Evolutionary conservation across 2,329 filamentous ascomycete genomes (phyloP), one percentile per base, ranked within the genome.

Genomic region (Aspergillus tamarii): DNA sequence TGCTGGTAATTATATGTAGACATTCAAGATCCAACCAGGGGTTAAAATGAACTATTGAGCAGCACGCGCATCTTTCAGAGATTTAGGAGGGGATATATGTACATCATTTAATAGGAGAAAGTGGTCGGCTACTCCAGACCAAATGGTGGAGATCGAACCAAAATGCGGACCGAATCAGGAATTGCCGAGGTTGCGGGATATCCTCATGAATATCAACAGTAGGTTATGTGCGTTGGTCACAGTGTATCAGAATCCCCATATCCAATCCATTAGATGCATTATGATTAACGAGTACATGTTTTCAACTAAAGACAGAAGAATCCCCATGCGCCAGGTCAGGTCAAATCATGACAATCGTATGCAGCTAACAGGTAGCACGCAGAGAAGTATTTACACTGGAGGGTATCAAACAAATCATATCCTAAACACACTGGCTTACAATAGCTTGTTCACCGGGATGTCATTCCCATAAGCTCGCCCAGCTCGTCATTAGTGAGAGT

Each of bases 401-500:
- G 46, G 62, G 64, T 64, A 67, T 66, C 59, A 62, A 64, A 59
- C 56, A 59, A 55, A 39, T 46, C 56, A 53, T 61, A 43, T 60
- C 55, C n/a, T 36, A 60, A 61, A 60, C 59, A 50, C 39, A 19
- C 12, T 21, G 53, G 36, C 36, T 19, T 41, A 60, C 48, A 43
- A 32, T 32, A 32, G 34, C 36, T 26, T n/a, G 36, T 28, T 70
- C 54, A 69, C 57, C 56, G 52, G 16, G 66, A 57, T 12, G 64
- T 58, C 61, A 72, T 70, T 19, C 77, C 74, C 73, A 80, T 73
- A 60, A 81, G 67, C 62, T 77, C 76, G 21, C 78, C 80, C 52
- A 82, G 70, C 66, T 83, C 81, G 56, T 80, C 78, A 48, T 71
- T 77, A n/a, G 77, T 81, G 28, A 83, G 70, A 32, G 81, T 82